Evolutionary conservation across 257 asterid genomes (phyloP).

Genomic region (Solanum bulbocastanum): DNA sequence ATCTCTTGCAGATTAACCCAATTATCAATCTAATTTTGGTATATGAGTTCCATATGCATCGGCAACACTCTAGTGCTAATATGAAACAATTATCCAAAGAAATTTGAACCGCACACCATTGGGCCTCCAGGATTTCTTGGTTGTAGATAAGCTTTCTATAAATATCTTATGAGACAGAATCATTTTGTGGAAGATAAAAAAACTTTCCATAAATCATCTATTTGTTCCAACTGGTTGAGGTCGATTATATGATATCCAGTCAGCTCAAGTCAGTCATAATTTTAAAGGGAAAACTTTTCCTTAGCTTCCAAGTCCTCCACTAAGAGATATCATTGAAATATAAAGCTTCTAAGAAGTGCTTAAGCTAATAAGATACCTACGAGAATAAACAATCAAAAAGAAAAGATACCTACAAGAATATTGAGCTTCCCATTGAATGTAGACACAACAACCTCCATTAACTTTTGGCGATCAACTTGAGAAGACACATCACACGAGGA

Average conservation of each 20-base stretch:
- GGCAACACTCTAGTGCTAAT: background rate
- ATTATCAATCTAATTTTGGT: background rate
- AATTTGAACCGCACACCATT: background rate
- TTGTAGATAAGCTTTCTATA: background rate
- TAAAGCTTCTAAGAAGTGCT: background rate
- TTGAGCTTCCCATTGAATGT: conserved; percentile 44
- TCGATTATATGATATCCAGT: background rate
- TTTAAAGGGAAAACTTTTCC: background rate
- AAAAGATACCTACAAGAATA: conserved; percentile 36
- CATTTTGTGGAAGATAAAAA: background rate
- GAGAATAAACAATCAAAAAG: conserved; percentile 14
- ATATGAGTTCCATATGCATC: background rate
- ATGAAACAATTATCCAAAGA: background rate
- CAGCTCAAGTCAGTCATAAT: background rate
- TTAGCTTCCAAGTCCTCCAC: background rate
- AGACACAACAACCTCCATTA: conserved; percentile 26
- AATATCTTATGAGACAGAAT: background rate
- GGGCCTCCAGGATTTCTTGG: background rate
- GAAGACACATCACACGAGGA: conserved; percentile 52
- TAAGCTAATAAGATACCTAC: conserved; percentile 14
- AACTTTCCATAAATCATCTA: background rate
- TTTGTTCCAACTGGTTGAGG: background rate
- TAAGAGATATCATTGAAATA: background rate
- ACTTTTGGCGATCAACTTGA: conserved; percentile 28
- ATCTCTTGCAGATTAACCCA: background rate